A percentile compares a stretch with the other conserved stretches of the same genome.
Conservation (phyloP, 805 yeast genomes). For the Ogataea allantospora region DNA sequence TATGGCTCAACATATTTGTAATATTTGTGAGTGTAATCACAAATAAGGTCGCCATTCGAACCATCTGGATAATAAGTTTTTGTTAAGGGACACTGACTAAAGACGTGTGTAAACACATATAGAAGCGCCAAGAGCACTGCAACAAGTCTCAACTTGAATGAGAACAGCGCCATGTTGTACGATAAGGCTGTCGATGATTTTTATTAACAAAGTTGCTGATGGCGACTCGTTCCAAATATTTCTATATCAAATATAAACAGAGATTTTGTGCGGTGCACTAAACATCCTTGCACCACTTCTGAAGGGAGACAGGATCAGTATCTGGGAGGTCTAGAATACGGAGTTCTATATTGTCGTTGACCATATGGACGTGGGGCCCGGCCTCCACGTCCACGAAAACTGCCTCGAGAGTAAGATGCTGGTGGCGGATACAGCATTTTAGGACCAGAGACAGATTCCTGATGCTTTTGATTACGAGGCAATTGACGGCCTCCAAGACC, state of each 20-base stretch:
- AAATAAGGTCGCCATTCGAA: slow-evolving; percentile 18
- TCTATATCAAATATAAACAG: slow-evolving; percentile 3
- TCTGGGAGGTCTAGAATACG: slow-evolving; percentile 6
- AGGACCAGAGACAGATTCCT: slow-evolving; percentile 7
- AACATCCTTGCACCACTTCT: slow-evolving; percentile 11
- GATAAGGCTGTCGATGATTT: background rate
- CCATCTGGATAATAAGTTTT: slow-evolving; percentile 9
- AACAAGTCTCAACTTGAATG: slow-evolving; percentile 19
- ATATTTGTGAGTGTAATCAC: slow-evolving; percentile 23
- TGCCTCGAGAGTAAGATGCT: slow-evolving; percentile 12
- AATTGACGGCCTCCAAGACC: slow-evolving; percentile 73
- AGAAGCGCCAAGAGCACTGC: slow-evolving; percentile 16
- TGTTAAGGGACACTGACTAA: slow-evolving; percentile 26
- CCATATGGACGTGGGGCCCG: slow-evolving; percentile 10
- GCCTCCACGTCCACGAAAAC: slow-evolving; percentile 13
- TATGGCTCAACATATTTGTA: slow-evolving; percentile 23
- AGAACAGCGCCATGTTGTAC: slow-evolving; percentile 11
- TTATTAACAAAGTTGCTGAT: slow-evolving; percentile 6
- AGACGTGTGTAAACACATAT: slow-evolving; percentile 22
- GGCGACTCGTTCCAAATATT: slow-evolving; percentile 12
- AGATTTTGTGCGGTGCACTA: slow-evolving; percentile 7
- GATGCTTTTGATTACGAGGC: slow-evolving; percentile 9
- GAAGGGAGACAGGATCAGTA: slow-evolving; percentile 2
- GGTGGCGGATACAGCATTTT: slow-evolving; percentile 23
- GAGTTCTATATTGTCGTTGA: slow-evolving; percentile 4